A percentile compares a stretch with the other conserved stretches of the same genome.
Conservation (phyloP, 805 yeast genomes). For the Wickerhamomyces mucosus region DNA sequence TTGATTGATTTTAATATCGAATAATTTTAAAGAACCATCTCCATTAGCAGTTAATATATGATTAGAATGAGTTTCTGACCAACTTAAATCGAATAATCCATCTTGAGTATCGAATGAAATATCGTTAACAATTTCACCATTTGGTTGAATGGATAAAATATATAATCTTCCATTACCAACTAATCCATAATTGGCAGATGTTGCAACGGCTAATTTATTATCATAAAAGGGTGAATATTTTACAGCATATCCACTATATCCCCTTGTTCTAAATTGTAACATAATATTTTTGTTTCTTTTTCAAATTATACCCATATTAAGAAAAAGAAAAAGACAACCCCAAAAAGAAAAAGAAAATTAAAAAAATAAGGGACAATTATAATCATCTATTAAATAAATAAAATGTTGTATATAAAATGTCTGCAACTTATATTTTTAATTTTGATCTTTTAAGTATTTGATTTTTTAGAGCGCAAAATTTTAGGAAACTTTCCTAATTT, state of each 20-base stretch:
- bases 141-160: conserved; percentile 55
- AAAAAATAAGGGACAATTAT: neutral
- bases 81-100: conserved; percentile 76
- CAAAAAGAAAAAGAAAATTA: neutral
- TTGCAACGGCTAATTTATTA: conserved; percentile 79
- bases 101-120: conserved; percentile 82
- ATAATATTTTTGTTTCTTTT: conserved; percentile 27
- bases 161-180: conserved; percentile 88
- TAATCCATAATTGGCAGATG: conserved; percentile 87
- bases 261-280: conserved; percentile 66
- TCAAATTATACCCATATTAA: neutral
- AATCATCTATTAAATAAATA: neutral
- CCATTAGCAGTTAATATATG: conserved; percentile 80
- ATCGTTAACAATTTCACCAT: conserved; percentile 51
- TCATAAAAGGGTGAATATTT: conserved; percentile 90
- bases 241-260: conserved; percentile 80
- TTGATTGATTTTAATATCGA: conserved; percentile 58
- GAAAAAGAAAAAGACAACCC: too few relatives aligned
- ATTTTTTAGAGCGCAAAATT: too few relatives aligned
- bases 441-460: too few relatives aligned
- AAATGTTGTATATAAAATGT: too few relatives aligned
- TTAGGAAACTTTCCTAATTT: too few relatives aligned
- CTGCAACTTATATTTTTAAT: too few relatives aligned
- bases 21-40: conserved; percentile 79
- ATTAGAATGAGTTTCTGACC: conserved; percentile 89